Conservation (phyloP, 805 yeast genomes). For the Saccharomyces kudriavzevii region DNA sequence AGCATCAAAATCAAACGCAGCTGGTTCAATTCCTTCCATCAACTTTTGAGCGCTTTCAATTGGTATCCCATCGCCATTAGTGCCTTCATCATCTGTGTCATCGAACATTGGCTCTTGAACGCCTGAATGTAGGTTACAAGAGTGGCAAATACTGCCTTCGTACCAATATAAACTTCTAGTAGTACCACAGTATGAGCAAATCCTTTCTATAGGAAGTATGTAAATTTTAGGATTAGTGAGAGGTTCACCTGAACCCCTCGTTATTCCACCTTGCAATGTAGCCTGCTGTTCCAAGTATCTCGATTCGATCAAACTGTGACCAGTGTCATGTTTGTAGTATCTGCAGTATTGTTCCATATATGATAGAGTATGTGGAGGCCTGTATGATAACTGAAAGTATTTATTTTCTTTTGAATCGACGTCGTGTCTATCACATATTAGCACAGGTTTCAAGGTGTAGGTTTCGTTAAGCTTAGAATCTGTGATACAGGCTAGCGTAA, state of each 20-base stretch:
- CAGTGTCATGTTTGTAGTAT: conserved; percentile 4
- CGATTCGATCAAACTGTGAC: conserved; percentile 3
- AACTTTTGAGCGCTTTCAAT: background rate
- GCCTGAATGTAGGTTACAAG: conserved; percentile 10
- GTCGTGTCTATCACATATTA: conserved; percentile 8
- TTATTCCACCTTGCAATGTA: background rate
- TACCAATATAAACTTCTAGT: conserved; percentile 17
- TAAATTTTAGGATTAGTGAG: background rate
- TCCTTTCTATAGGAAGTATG: background rate
- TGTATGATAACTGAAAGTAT: background rate
- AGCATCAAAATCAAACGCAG: conserved; percentile 1
- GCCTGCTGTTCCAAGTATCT: conserved; percentile 10
- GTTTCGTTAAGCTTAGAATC: background rate
- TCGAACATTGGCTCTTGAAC: background rate
- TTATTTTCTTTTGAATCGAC: background rate
- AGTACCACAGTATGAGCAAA: conserved; percentile 14
- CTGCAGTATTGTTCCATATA: conserved; percentile 8
- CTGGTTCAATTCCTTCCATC: conserved; percentile 1
- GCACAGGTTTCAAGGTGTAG: conserved; percentile 7
- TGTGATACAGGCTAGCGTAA: background rate
- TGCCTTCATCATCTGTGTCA: background rate
- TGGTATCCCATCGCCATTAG: background rate
- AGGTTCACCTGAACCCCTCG: too few species aligned
- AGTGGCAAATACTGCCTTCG: conserved; percentile 11
- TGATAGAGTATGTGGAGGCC: background rate